Conservation (phyloP, 75 land plant species). For the Isoetes taiwanensis region DNA sequence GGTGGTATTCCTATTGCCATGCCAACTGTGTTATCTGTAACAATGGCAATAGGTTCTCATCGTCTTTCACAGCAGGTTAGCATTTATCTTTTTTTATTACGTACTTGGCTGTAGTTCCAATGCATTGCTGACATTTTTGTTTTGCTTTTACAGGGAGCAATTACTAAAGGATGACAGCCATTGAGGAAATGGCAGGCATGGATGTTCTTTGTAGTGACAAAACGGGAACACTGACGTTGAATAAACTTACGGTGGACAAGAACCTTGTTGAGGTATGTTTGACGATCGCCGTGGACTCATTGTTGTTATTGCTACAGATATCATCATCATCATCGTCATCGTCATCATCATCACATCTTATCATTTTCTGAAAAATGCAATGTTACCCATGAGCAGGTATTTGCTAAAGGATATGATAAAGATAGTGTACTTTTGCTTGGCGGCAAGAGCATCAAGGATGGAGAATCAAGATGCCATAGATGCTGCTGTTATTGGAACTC, state of each 20-base stretch:
- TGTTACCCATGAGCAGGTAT: slow-evolving; percentile 14
- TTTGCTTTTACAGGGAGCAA: slow-evolving; percentile 35
- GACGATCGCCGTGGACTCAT: neutral
- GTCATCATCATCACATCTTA: neutral
- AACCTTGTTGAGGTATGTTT: slow-evolving; percentile 48
- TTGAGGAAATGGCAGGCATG: slow-evolving; percentile 67
- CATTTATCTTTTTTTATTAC: neutral
- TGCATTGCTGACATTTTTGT: neutral
- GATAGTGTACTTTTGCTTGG: too few relatives aligned
- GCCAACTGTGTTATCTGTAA: slow-evolving; percentile 63
- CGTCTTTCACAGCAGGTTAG: slow-evolving; percentile 56
- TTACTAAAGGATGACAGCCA: slow-evolving; percentile 71
- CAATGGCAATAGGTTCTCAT: slow-evolving; percentile 66
- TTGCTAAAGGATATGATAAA: slow-evolving; percentile 32
- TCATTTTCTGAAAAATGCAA: neutral
- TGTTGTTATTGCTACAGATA: too few relatives aligned
- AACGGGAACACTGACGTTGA: slow-evolving; percentile 60
- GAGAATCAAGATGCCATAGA: slow-evolving; percentile 37
- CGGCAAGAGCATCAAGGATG: slow-evolving; percentile 22
- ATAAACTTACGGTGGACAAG: slow-evolving; percentile 51
- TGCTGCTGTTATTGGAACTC: slow-evolving; percentile 19
- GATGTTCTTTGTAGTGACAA: slow-evolving; percentile 59
- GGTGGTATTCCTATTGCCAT: slow-evolving; percentile 72
- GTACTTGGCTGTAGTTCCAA: neutral
- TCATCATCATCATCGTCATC: neutral